phyloP scores from a whole-genome alignment of 1,284 basidiomycete genomes.

The Papiliotrema fonsecae region DNA sequence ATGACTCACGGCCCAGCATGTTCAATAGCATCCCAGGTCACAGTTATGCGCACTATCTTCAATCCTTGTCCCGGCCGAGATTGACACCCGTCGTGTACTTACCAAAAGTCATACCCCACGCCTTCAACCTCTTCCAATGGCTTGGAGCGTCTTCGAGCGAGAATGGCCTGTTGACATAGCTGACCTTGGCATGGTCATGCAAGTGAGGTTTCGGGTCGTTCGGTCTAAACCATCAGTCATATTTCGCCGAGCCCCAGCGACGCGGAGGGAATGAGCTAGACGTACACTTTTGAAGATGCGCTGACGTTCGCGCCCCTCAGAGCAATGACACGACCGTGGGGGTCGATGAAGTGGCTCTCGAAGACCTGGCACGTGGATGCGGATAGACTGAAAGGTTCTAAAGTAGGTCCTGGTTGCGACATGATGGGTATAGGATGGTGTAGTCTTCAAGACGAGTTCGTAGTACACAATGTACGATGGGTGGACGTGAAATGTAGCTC shows the following conservation, averaged over 20 bases:
- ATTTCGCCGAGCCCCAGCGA: no score
- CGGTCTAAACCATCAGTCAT: no score
- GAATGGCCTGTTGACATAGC: constrained; percentile 78
- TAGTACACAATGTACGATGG: no score
- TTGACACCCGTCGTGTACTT: constrained; percentile 34
- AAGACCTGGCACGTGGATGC: no score
- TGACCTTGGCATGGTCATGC: constrained; percentile 56
- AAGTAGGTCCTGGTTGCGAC: no score
- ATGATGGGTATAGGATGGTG: no score
- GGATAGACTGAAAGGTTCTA: no score
- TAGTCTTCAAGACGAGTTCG: no score
- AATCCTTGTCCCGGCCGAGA: background rate
- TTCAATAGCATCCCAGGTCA: constrained; percentile 96
- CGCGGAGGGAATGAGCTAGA: no score
- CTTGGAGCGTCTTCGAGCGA: constrained; percentile 74
- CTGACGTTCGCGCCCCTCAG: constrained; percentile 77
- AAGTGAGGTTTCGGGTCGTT: constrained; percentile 12
- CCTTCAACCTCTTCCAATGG: constrained; percentile 69
- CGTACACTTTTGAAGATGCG: constrained; percentile 76
- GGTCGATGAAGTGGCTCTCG: constrained; percentile 72
- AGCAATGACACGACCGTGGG: constrained; percentile 66
- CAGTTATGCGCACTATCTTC: constrained; percentile 68
- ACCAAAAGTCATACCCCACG: constrained; percentile 86
- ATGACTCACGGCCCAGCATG: constrained; percentile 77
- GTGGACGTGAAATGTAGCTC: no score